A percentile compares a stretch with the other conserved stretches of the same genome.
These are phyloP conservation scores for Hygrophorus russula DNA, from an alignment of 768 basidiomycete genomes.

Conservation along the genomic window DNA sequence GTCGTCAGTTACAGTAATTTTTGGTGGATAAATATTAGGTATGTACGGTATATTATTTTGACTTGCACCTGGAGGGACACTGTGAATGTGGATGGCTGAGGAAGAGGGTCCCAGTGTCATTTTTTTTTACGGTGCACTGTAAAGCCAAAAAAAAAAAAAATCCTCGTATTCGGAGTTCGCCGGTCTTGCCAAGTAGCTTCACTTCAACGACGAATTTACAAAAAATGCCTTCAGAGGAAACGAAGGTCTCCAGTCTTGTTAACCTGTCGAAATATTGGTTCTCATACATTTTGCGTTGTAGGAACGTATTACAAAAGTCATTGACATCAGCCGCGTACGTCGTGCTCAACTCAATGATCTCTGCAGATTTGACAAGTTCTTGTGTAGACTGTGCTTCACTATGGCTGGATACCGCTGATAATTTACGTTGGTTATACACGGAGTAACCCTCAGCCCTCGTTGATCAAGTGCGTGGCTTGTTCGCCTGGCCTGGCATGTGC, in stretches of 20 bases:
- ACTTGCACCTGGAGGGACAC: constrained; percentile 18
- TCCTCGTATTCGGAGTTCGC: constrained; percentile 4
- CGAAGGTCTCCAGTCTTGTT: constrained; percentile 42
- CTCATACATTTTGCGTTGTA: constrained; percentile 15
- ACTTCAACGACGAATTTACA: constrained; percentile 20
- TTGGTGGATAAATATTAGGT: not conserved
- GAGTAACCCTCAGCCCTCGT: constrained; percentile 87
- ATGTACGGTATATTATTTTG: constrained; percentile 28
- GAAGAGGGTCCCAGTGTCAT: constrained; percentile 41
- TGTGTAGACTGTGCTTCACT: constrained; percentile 76
- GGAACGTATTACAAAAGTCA: constrained; percentile 75
- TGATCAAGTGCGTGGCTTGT: constrained; percentile 77
- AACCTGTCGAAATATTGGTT: not conserved
- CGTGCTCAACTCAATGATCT: constrained; percentile 1
- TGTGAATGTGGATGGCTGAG: constrained; percentile 39
- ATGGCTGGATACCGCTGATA: constrained; percentile 93
- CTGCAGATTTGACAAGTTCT: not conserved
- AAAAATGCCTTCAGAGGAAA: constrained; percentile 83
- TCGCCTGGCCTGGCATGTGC: constrained; percentile 6
- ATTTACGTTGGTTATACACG: constrained; percentile 92
- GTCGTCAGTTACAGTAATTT: not conserved
- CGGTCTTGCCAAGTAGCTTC: constrained; percentile 8
- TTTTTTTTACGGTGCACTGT: constrained; percentile 15
- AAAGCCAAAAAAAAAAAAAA: not conserved
- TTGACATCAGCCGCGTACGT: constrained; percentile 76